Percentiles rank a stretch among this genome's conserved stretches.
phyloP scores from a whole-genome alignment of 495 filamentous ascomycete genomes.

The Neurospora sp. region DNA sequence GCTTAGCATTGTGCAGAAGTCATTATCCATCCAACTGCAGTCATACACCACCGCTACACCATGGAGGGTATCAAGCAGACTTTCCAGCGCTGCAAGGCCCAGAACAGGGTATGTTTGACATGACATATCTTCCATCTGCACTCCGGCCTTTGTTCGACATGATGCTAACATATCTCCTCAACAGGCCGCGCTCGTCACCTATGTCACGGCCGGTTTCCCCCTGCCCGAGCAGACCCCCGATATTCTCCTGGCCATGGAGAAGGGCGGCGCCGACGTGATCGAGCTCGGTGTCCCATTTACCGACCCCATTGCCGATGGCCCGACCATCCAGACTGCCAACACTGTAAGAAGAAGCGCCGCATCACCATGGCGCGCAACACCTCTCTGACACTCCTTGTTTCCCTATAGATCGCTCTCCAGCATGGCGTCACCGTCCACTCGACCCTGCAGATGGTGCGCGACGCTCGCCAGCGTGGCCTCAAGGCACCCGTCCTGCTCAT shows the following conservation, averaged over 20 bases:
- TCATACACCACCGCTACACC: conserved; percentile 1
- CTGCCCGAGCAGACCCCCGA: conserved; percentile 70
- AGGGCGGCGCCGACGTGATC: conserved; percentile 81
- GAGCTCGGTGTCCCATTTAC: conserved; percentile 92
- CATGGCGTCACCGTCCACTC: conserved; percentile 78
- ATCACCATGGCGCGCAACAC: not conserved
- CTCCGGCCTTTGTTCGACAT: conserved; percentile 6
- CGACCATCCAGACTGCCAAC: conserved; percentile 87
- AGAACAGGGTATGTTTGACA: conserved; percentile 47
- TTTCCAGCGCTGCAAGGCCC: conserved; percentile 78
- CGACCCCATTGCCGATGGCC: conserved; percentile 92
- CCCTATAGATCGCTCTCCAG: conserved; percentile 49
- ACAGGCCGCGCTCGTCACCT: conserved; percentile 76
- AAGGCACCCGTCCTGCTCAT: conserved; percentile 81
- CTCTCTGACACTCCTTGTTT: not conserved
- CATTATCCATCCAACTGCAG: not conserved
- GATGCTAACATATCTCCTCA: not conserved
- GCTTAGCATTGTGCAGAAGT: not conserved
- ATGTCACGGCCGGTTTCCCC: conserved; percentile 93
- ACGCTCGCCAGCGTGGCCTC: conserved; percentile 65
- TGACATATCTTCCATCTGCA: conserved; percentile 11
- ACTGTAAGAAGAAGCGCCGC: conserved; percentile 37
- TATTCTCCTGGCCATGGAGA: conserved; percentile 81
- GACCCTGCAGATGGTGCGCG: conserved; percentile 68
- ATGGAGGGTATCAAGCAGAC: conserved; percentile 77